These are phyloP conservation scores for Cyberlindnera mycetangii DNA, from an alignment of 805 yeast genomes.

Conservation along the genomic window DNA sequence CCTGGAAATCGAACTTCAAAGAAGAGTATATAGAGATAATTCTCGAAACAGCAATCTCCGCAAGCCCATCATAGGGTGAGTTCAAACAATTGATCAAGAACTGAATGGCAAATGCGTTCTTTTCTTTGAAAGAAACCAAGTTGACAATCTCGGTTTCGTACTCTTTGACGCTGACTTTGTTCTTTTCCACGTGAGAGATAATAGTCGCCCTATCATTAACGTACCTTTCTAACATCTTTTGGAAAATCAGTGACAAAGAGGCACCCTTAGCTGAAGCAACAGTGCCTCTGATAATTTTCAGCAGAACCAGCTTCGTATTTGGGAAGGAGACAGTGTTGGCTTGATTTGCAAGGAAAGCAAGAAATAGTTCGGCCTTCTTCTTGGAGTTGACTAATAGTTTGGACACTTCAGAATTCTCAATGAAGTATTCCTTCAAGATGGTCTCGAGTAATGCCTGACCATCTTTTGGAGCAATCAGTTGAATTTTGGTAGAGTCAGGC, in stretches of 20 bases:
- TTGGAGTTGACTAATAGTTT: conserved; percentile 42
- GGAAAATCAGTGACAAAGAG: conserved; percentile 47
- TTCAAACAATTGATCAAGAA: conserved; percentile 57
- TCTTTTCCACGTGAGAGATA: conserved; percentile 40
- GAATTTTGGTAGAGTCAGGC: conserved; percentile 40
- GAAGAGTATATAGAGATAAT: conserved; percentile 52
- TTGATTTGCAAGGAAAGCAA: conserved; percentile 70
- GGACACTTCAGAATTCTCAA: conserved; percentile 49
- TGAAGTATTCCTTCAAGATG: conserved; percentile 42
- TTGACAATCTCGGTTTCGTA: conserved; percentile 59
- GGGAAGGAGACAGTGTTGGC: conserved; percentile 51
- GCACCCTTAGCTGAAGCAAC: conserved; percentile 36
- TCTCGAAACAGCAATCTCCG: conserved; percentile 48
- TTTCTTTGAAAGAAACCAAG: conserved; percentile 63
- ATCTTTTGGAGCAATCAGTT: conserved; percentile 65
- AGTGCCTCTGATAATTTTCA: conserved; percentile 43
- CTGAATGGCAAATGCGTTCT: conserved; percentile 50
- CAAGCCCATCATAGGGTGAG: conserved; percentile 40
- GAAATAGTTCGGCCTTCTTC: conserved; percentile 53
- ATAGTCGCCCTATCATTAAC: conserved; percentile 43
- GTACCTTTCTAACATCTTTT: conserved; percentile 44
- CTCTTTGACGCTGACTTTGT: conserved; percentile 47
- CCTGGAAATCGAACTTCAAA: conserved; percentile 56
- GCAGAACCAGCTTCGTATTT: conserved; percentile 49
- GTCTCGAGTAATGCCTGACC: conserved; percentile 42